Evolutionary conservation across 441 rosid genomes (phyloP).

Genomic region (Theobroma grandiflorum): DNA sequence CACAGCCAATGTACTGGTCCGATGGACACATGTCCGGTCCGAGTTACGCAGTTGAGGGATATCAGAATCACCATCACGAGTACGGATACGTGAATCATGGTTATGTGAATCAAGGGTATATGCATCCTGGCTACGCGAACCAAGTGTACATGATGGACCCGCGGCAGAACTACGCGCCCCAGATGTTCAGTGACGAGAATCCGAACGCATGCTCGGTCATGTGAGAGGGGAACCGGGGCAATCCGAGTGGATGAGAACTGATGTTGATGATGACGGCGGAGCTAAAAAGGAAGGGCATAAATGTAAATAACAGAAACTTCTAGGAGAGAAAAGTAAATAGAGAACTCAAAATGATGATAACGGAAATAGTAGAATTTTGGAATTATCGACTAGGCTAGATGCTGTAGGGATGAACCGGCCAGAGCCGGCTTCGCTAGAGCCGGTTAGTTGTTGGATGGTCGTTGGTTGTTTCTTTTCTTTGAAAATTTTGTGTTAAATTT

Average conservation of each 20-base stretch:
- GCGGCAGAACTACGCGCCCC: slow-evolving; percentile 44
- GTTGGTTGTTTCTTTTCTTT: slow-evolving; percentile 6
- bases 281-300: neutral
- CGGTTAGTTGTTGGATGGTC: slow-evolving; percentile 33
- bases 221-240: slow-evolving; percentile 33
- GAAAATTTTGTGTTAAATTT: neutral
- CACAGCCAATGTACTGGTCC: slow-evolving; percentile 43
- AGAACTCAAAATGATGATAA: neutral
- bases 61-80: neutral
- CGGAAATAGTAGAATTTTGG: slow-evolving; percentile 17
- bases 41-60: slow-evolving; percentile 43
- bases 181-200: slow-evolving; percentile 69
- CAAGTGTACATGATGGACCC: slow-evolving; percentile 39
- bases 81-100: slow-evolving; percentile 14
- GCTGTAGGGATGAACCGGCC: neutral
- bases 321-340: slow-evolving; percentile 36
- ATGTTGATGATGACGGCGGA: neutral
- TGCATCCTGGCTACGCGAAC: slow-evolving; percentile 32
- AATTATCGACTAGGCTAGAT: neutral
- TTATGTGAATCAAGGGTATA: slow-evolving; percentile 34
- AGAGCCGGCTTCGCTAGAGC: slow-evolving; percentile 36
- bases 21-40: slow-evolving; percentile 44
- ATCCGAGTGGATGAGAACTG: too few species aligned
- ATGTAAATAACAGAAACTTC: slow-evolving; percentile 39
- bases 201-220: slow-evolving; percentile 61